Base-by-base conservation (phyloP, 768 basidiomycete genomes). In the Boletus pseudo-olivaceus region DNA sequence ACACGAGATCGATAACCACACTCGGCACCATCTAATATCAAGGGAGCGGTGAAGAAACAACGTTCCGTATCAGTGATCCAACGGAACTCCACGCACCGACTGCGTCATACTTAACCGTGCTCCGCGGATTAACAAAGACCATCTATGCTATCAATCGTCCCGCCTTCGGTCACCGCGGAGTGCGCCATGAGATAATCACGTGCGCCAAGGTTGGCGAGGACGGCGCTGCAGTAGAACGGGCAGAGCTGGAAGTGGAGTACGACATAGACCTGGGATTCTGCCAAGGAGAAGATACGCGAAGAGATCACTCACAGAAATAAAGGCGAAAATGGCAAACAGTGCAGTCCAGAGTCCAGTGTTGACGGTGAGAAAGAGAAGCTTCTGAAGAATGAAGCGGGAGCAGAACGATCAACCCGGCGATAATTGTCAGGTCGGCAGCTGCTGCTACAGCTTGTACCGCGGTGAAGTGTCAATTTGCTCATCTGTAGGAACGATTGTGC, bases 331-430 rank as follows among this genome's bases (percentile, higher is more conserved):
- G 11, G 47, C 49, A 32, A 52, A 57, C 19, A 60, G 7, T 17
- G 55, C 49, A n/a, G 55, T 62, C 58, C 60, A 60, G 17, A 51
- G 33, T 5, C 52, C 55, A 30, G 51, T 60, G 32, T 56, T 57
- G 44, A 57, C 29, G 8, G 61, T 53, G 47, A 51, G 39, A 39
- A 61, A 17, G 15, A 51, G 26, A 19, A 60, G 48, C 29, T 32
- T 59, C 32, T 54, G 52, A 17, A 61, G 45, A 15, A 53, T 1
- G 27, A 49, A 49, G 14, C 47, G 46, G 7, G 50, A 47, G n/a
- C n/a, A 57, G n/a, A 29, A 37, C 20, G 7, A 40, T 5, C 29
- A 50, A 23, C 2, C 34, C 39, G 6, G 14, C 37, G 5, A 53
- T 34, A n/a, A 55, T 59, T 23, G 15, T 17, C n/a, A 52, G 15